A percentile compares a stretch with the other conserved stretches of the same genome.
These are phyloP conservation scores for Letharia columbiana DNA, from an alignment of 495 filamentous ascomycete genomes.

Conservation along the genomic window DNA sequence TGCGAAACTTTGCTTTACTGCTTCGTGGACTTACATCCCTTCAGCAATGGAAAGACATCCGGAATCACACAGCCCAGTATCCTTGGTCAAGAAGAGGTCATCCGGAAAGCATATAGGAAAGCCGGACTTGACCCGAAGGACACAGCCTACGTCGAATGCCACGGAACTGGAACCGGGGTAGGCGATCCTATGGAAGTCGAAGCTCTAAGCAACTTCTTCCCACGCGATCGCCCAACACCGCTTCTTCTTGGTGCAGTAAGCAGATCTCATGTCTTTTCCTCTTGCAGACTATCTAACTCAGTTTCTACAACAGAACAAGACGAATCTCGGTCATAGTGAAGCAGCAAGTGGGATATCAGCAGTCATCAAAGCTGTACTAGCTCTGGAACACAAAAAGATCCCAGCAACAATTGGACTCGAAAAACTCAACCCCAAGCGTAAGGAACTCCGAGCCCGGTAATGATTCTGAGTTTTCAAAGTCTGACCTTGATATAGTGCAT, in stretches of 20 bases:
- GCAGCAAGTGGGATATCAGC: conserved; percentile 38
- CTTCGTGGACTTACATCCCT: too few relatives aligned
- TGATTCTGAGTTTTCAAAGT: too few relatives aligned
- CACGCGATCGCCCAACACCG: too few relatives aligned
- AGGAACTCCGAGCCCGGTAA: too few relatives aligned
- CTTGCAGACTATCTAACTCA: too few relatives aligned
- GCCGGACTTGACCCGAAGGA: not conserved
- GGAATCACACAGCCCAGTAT: not conserved
- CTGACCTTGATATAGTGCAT: conserved; percentile 18
- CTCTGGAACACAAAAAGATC: conserved; percentile 39
- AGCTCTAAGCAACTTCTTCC: not conserved
- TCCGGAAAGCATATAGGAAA: not conserved
- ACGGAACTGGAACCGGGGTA: conserved; percentile 24
- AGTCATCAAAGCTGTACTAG: conserved; percentile 44
- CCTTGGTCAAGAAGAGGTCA: not conserved
- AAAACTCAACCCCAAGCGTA: conserved; percentile 30
- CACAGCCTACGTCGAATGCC: not conserved
- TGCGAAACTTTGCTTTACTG: too few relatives aligned
- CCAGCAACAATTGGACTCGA: conserved; percentile 36
- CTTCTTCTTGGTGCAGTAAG: too few relatives aligned
- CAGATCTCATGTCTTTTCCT: too few relatives aligned
- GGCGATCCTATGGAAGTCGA: conserved; percentile 26
- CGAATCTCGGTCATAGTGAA: conserved; percentile 39
- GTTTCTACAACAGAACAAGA: not conserved
- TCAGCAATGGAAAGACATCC: not conserved